phyloP scores from a whole-genome alignment of 805 yeast genomes.

The Hanseniaspora hatyaiensis region DNA sequence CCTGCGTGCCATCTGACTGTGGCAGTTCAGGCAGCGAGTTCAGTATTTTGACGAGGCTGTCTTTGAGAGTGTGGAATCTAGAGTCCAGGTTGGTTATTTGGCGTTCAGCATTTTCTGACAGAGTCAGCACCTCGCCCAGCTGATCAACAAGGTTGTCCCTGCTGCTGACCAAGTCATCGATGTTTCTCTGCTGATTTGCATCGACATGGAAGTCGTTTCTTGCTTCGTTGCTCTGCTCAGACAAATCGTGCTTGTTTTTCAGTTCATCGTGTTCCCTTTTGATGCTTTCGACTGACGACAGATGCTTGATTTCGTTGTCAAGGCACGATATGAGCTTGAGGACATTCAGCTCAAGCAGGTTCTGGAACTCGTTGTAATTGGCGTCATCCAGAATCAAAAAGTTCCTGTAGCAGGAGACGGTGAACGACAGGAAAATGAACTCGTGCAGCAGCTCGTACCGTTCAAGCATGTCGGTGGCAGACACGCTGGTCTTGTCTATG shows the following conservation, averaged over 20 bases:
- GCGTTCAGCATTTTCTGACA: neutral
- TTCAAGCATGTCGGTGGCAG: neutral
- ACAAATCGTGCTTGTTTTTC: neutral
- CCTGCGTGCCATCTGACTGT: neutral
- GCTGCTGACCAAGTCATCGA: neutral
- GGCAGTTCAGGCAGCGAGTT: neutral
- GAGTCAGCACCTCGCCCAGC: neutral
- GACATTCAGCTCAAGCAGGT: constrained; percentile 7
- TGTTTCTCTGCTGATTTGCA: neutral
- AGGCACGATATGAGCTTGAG: constrained; percentile 11
- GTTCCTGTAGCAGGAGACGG: constrained; percentile 11
- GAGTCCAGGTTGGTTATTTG: neutral
- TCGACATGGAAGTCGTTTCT: neutral
- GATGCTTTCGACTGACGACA: neutral
- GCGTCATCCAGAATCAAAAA: constrained; percentile 10
- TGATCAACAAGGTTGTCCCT: neutral
- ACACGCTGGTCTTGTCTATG: neutral
- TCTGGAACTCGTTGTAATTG: constrained; percentile 11
- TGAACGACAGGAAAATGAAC: constrained; percentile 12
- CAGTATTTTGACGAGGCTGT: neutral
- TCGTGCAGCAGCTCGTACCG: constrained; percentile 14
- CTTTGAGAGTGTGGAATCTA: neutral
- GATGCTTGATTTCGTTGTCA: neutral
- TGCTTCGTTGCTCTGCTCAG: neutral
- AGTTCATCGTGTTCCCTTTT: neutral